phyloP scores from a whole-genome alignment of 805 yeast species.

The Metschnikowia amazonensis region DNA sequence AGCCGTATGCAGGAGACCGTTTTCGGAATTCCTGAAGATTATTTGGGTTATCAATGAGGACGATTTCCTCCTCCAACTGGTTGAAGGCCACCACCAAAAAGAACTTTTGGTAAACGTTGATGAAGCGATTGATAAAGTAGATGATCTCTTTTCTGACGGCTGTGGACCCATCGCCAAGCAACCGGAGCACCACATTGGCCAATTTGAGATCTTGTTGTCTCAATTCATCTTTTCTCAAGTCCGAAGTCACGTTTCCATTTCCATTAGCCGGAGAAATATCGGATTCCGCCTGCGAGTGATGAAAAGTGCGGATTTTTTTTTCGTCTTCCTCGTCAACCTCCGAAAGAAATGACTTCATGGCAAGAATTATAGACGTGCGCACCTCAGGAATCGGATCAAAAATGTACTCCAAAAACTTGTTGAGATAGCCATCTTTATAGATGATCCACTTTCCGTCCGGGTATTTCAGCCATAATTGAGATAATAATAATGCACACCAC shows the following conservation, averaged over 20 bases:
- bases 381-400: slow-evolving; percentile 95
- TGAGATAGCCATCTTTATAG: slow-evolving; percentile 59
- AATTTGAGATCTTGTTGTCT: slow-evolving; percentile 67
- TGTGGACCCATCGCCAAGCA: slow-evolving; percentile 85
- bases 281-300: slow-evolving; percentile 4
- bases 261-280: slow-evolving; percentile 11
- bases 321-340: slow-evolving; percentile 30
- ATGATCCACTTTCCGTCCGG: slow-evolving; percentile 73
- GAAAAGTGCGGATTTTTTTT: slow-evolving; percentile 3
- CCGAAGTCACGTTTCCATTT: slow-evolving; percentile 20
- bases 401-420: slow-evolving; percentile 52
- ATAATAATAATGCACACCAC: slow-evolving; percentile 81
- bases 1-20: slow-evolving; percentile 78
- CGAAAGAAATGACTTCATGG: slow-evolving; percentile 66
- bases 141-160: slow-evolving; percentile 83
- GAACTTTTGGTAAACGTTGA: slow-evolving; percentile 63
- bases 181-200: slow-evolving; percentile 61
- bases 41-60: slow-evolving; percentile 58
- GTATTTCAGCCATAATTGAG: slow-evolving; percentile 70
- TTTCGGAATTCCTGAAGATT: slow-evolving; percentile 61
- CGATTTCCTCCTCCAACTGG: slow-evolving; percentile 76
- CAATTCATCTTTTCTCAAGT: slow-evolving; percentile 43
- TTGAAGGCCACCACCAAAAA: slow-evolving; percentile 85
- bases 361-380: slow-evolving; percentile 74
- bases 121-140: slow-evolving; percentile 70